These are phyloP conservation scores for Chlorella sp. DNA, from an alignment of 139 green algal species.

Conservation along the genomic window DNA sequence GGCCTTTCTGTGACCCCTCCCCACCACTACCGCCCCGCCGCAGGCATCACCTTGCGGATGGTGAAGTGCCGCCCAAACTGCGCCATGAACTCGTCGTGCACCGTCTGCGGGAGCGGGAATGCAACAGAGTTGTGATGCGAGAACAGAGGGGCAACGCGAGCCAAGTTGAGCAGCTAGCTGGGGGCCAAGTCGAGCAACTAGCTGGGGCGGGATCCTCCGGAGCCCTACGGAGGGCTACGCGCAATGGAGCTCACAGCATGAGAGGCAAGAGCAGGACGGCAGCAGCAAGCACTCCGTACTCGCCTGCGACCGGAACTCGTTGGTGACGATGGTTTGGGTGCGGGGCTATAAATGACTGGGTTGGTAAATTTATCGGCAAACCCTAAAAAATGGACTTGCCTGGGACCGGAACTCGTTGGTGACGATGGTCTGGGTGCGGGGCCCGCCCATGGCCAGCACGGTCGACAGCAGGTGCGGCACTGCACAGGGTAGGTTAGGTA, in stretches of 20 bases:
- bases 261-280: too few relatives aligned
- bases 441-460: constrained; percentile 27
- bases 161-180: background rate
- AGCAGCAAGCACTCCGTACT: too few relatives aligned
- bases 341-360: too few relatives aligned
- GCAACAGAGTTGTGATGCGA: background rate
- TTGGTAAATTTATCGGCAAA: too few relatives aligned
- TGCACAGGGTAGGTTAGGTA: background rate
- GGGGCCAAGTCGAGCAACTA: too few relatives aligned
- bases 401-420: constrained; percentile 69
- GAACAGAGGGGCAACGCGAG: background rate
- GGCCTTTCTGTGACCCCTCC: too few relatives aligned
- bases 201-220: too few relatives aligned
- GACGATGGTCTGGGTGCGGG: constrained; percentile 56
- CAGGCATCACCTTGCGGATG: constrained; percentile 64
- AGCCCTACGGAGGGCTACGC: too few relatives aligned
- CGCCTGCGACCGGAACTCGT: constrained; percentile 58
- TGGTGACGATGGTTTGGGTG: constrained; percentile 68
- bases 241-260: too few relatives aligned
- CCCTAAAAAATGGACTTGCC: too few relatives aligned
- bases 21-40: too few relatives aligned
- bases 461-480: constrained; percentile 39
- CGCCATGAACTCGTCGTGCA: constrained; percentile 73
- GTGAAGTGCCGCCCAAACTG: constrained; percentile 65
- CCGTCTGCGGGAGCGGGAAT: constrained; percentile 42